Conservation (phyloP, 352 stramenopile genomes). For the Phytophthora cactorum region DNA sequence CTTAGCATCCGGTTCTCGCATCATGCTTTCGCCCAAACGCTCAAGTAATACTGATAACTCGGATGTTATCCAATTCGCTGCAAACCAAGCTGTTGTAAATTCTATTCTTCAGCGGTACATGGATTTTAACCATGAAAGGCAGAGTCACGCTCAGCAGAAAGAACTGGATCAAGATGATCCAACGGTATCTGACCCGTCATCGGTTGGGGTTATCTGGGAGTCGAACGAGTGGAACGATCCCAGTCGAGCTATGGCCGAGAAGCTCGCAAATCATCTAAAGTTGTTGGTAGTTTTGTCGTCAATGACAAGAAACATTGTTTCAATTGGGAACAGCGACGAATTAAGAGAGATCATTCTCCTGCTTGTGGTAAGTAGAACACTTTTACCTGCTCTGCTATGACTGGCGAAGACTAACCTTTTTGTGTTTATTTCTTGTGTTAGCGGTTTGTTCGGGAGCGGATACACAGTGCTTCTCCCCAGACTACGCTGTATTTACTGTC, state of each 20-base stretch:
- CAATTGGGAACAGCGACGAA: constrained; percentile 26
- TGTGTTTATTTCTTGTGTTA: constrained; percentile 3
- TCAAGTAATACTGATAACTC: constrained; percentile 5
- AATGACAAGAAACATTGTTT: constrained; percentile 23
- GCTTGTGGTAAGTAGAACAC: constrained; percentile 17
- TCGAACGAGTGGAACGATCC: constrained; percentile 21
- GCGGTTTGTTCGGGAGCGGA: constrained; percentile 24
- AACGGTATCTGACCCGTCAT: not conserved
- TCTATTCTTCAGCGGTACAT: constrained; percentile 11
- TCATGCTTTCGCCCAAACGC: constrained; percentile 18
- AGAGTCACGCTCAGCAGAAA: constrained; percentile 1
- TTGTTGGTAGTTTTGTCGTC: constrained; percentile 24
- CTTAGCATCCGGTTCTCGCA: constrained; percentile 11
- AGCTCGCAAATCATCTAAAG: constrained; percentile 17
- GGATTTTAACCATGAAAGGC: constrained; percentile 10
- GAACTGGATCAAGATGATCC: constrained; percentile 12
- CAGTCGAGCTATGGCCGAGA: constrained; percentile 13
- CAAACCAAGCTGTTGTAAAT: constrained; percentile 7
- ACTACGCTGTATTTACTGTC: constrained; percentile 24
- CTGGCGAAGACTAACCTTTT: not conserved
- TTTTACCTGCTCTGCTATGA: not conserved
- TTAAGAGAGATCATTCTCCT: constrained; percentile 21
- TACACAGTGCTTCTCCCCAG: constrained; percentile 11
- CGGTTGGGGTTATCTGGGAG: constrained; percentile 6
- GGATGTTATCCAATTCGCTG: constrained; percentile 21